Percentiles rank a stretch among this genome's conserved stretches.
Conservation (phyloP, 495 filamentous ascomycete species). For the Neurospora pannonica region DNA sequence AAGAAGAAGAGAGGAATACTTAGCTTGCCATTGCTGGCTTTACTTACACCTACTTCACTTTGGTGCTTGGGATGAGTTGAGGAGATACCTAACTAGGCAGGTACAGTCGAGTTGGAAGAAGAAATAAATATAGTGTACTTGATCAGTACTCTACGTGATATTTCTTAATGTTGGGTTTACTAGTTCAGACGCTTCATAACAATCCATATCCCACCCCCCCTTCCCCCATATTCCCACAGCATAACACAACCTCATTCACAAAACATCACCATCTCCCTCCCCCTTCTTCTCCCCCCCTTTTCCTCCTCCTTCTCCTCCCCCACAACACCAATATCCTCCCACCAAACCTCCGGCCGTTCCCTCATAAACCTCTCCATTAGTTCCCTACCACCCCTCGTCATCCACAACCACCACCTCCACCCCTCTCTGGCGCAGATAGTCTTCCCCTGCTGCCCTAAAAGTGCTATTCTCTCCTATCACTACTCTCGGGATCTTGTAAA, state of each 20-base stretch:
- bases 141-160: not conserved
- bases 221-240: not conserved
- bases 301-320: not conserved
- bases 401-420: conserved; percentile 69
- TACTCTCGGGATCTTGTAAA: conserved; percentile 71
- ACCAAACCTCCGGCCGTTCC: conserved; percentile 71
- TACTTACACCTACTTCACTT: not conserved
- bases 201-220: not conserved
- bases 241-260: not conserved
- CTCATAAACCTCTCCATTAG: conserved; percentile 71
- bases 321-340: conserved; percentile 11
- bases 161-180: not conserved
- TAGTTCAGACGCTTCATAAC: not conserved
- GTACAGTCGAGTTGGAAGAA: not conserved
- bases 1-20: not conserved
- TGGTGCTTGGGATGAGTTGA: not conserved
- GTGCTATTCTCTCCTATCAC: conserved; percentile 80
- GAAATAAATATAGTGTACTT: not conserved
- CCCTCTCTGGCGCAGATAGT: conserved; percentile 58
- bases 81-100: not conserved
- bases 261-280: not conserved
- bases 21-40: not conserved
- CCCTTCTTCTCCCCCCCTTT: not conserved
- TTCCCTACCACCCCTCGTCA: conserved; percentile 56
- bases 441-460: conserved; percentile 62